phyloP scores from a whole-genome alignment of 345 rosid genomes.

The Combretum micranthum region DNA sequence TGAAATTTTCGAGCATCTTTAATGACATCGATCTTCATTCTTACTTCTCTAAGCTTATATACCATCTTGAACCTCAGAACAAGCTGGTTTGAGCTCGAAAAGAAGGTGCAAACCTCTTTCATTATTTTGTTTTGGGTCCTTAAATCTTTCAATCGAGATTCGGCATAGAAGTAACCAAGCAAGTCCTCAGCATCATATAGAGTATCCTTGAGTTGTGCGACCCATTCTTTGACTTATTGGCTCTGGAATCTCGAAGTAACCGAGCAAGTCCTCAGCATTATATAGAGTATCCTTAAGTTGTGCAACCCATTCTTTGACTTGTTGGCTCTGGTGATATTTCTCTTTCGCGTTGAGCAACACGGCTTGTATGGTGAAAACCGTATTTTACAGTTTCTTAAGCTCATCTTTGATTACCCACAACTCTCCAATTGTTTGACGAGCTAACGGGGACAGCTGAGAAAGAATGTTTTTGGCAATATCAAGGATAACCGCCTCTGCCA shows the following conservation, averaged over 20 bases:
- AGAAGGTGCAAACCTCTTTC: too few species aligned
- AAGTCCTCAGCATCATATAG: conserved; percentile 29
- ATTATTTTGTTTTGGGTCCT: not conserved
- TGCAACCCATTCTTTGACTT: conserved; percentile 22
- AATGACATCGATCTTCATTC: not conserved
- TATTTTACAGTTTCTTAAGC: conserved; percentile 1
- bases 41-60: not conserved
- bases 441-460: too few species aligned
- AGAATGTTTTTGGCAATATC: too few species aligned
- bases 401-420: conserved; percentile 3
- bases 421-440: not conserved
- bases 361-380: conserved; percentile 3
- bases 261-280: conserved; percentile 30
- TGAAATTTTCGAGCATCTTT: not conserved
- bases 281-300: conserved; percentile 18
- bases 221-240: conserved; percentile 19
- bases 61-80: not conserved
- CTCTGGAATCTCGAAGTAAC: conserved; percentile 13
- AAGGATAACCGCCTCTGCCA: too few species aligned
- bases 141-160: conserved; percentile 1
- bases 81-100: not conserved
- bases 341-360: conserved; percentile 16
- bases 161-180: conserved; percentile 19
- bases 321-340: not conserved
- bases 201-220: conserved; percentile 16